Percentiles rank a stretch among this genome's conserved stretches.
phyloP scores from a whole-genome alignment of 2,329 filamentous ascomycete species.

The Venturia asperata region DNA sequence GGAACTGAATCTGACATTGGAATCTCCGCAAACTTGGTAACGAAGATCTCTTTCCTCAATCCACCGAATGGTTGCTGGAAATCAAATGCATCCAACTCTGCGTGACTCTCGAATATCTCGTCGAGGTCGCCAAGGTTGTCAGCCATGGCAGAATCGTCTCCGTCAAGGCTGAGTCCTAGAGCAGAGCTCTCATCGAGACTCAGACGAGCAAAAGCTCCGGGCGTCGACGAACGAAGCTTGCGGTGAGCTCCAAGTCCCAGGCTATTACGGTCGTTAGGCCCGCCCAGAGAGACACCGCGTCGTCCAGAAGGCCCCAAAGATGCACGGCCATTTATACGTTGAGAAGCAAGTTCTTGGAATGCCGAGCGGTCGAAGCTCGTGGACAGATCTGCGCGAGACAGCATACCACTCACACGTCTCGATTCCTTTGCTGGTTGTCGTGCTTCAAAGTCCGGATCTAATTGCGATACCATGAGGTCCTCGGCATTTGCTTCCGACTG shows the following conservation, averaged over 20 bases:
- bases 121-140: slow-evolving; percentile 35
- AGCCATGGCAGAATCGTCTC: slow-evolving; percentile 29
- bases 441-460: slow-evolving; percentile 44
- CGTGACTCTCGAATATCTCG: slow-evolving; percentile 29
- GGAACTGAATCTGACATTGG: slow-evolving; percentile 18
- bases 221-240: slow-evolving; percentile 50
- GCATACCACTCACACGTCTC: slow-evolving; percentile 84
- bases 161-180: slow-evolving; percentile 34
- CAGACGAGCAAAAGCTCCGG: slow-evolving; percentile 39
- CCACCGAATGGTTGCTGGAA: slow-evolving; percentile 31
- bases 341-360: slow-evolving; percentile 65
- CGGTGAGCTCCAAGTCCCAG: slow-evolving; percentile 39
- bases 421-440: slow-evolving; percentile 52
- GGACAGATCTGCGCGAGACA: slow-evolving; percentile 79
- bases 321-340: slow-evolving; percentile 23
- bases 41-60: slow-evolving; percentile 34
- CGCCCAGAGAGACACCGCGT: slow-evolving; percentile 68
- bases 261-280: slow-evolving; percentile 57
- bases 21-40: slow-evolving; percentile 32
- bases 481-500: slow-evolving; percentile 25
- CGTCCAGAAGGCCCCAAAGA: slow-evolving; percentile 42
- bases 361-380: slow-evolving; percentile 72
- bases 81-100: slow-evolving; percentile 27
- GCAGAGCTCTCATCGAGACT: slow-evolving; percentile 33
- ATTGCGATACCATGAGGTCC: slow-evolving; percentile 42